These are phyloP conservation scores for Fusarium sp. DNA, from an alignment of 2,329 filamentous ascomycete genomes.

Conservation along the genomic window DNA sequence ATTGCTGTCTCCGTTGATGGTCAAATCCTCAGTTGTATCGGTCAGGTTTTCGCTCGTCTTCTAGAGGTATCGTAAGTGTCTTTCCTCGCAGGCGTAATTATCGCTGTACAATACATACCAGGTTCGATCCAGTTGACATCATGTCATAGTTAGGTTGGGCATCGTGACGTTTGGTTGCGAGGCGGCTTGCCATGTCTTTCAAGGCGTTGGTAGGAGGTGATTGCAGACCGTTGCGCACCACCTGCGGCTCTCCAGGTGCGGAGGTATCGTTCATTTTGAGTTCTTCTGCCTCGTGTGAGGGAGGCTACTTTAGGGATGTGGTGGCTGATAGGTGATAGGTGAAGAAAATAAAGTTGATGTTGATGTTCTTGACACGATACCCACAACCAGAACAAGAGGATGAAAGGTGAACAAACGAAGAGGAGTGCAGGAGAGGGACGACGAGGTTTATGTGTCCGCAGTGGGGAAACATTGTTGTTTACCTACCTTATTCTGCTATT, in stretches of 20 bases:
- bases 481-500: neutral
- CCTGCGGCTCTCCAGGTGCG: neutral
- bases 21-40: neutral
- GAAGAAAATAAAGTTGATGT: neutral
- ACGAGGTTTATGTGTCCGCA: neutral
- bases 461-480: neutral
- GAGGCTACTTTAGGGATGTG: neutral
- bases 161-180: neutral
- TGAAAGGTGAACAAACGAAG: neutral
- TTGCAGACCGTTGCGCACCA: neutral
- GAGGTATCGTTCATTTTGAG: neutral
- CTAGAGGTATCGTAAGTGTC: neutral
- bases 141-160: neutral
- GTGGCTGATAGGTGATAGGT: neutral
- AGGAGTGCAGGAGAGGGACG: neutral
- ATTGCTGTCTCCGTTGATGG: neutral
- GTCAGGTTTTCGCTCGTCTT: neutral
- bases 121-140: neutral
- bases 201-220: neutral
- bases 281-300: neutral
- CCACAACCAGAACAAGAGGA: neutral
- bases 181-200: neutral
- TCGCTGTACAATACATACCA: neutral
- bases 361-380: neutral
- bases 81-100: neutral